These are phyloP conservation scores for Xylaria cubensis DNA, from an alignment of 495 filamentous ascomycete species.

Conservation along the genomic window DNA sequence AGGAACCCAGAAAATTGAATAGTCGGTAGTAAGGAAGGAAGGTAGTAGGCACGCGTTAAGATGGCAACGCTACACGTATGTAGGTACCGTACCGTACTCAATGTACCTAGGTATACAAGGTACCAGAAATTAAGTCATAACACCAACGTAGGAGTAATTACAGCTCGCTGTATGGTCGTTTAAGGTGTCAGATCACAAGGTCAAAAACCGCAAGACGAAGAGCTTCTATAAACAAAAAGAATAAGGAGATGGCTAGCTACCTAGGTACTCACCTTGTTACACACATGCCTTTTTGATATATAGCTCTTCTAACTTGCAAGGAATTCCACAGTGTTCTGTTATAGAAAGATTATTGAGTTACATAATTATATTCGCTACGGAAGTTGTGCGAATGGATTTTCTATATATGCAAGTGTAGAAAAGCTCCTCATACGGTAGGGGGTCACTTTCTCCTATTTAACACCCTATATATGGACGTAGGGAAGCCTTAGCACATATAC, in stretches of 20 bases:
- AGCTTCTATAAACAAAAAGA: neutral
- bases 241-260: neutral
- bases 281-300: neutral
- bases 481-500: neutral
- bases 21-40: neutral
- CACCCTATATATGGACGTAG: neutral
- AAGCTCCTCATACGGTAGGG: neutral
- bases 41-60: neutral
- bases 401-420: neutral
- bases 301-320: neutral
- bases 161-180: neutral
- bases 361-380: neutral
- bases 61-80: neutral
- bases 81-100: too few species aligned
- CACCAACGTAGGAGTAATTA: neutral
- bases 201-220: neutral
- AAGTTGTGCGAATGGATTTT: neutral
- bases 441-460: neutral
- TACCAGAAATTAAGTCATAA: neutral
- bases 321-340: neutral
- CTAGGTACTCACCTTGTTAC: neutral
- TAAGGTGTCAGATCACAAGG: neutral
- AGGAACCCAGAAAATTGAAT: neutral
- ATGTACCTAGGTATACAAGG: neutral
- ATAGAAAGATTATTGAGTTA: neutral